Percentiles rank a stretch among this genome's conserved stretches.
Evolutionary conservation across 2,329 filamentous ascomycete genomes (phyloP).

Genomic region (Elsinoe fawcettii): DNA sequence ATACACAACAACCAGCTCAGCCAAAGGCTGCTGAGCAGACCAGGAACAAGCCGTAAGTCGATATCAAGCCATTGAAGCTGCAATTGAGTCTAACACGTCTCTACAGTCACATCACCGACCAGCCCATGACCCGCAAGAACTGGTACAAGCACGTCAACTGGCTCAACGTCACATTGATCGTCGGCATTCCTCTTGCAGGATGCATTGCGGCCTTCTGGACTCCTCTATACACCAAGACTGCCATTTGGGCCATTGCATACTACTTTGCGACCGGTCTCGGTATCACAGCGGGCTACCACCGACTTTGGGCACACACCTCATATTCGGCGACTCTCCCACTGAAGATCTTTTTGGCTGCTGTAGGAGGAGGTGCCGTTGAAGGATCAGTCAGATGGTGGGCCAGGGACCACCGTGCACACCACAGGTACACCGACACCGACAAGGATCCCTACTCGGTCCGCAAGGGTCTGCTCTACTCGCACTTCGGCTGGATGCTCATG

Average conservation of each 20-base stretch:
- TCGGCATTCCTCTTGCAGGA: conserved; percentile 67
- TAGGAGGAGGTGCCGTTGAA: conserved; percentile 75
- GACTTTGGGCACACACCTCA: conserved; percentile 78
- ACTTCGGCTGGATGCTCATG: conserved; percentile 86
- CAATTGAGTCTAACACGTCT: neutral
- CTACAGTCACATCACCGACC: conserved; percentile 65
- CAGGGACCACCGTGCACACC: conserved; percentile 76
- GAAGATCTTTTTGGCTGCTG: conserved; percentile 72
- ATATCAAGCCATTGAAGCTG: neutral
- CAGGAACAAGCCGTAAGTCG: conserved; percentile 7
- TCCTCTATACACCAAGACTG: conserved; percentile 63
- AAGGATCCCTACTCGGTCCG: conserved; percentile 88
- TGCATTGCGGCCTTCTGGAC: conserved; percentile 70
- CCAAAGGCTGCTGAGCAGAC: conserved; percentile 13
- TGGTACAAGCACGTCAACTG: conserved; percentile 93
- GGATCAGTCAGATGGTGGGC: conserved; percentile 88
- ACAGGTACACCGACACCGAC: conserved; percentile 86
- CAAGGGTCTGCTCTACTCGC: conserved; percentile 77
- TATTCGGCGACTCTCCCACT: conserved; percentile 71
- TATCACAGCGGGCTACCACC: conserved; percentile 57
- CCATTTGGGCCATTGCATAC: conserved; percentile 65
- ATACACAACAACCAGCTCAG: neutral
- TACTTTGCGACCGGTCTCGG: conserved; percentile 64
- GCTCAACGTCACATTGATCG: conserved; percentile 77
- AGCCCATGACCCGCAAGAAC: conserved; percentile 70